Evolutionary conservation across 768 basidiomycete species (phyloP).

Genomic region (Amanita polypyramis): DNA sequence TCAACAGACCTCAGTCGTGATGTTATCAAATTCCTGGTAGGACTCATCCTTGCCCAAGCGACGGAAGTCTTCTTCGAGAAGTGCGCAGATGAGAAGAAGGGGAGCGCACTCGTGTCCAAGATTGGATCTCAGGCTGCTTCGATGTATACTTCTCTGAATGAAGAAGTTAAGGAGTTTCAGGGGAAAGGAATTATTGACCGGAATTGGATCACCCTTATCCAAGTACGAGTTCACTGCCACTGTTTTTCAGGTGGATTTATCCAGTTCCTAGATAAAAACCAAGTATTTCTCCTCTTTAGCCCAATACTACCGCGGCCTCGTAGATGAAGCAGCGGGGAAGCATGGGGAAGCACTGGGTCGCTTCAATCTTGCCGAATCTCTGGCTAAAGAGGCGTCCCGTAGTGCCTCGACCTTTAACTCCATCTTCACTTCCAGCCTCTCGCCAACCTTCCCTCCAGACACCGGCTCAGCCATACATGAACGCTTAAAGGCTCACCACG

Average conservation of each 20-base stretch:
- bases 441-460: slow-evolving; percentile 81
- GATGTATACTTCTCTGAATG: slow-evolving; percentile 74
- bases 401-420: slow-evolving; percentile 59
- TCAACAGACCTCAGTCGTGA: slow-evolving; percentile 91
- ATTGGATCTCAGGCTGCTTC: slow-evolving; percentile 73
- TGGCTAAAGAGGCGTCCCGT: slow-evolving; percentile 77
- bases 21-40: slow-evolving; percentile 86
- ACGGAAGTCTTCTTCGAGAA: slow-evolving; percentile 97
- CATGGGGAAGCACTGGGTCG: slow-evolving; percentile 84
- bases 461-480: slow-evolving; percentile 71
- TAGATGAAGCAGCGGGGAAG: slow-evolving; percentile 64
- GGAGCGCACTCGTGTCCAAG: slow-evolving; percentile 66
- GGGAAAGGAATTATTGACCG: slow-evolving; percentile 93
- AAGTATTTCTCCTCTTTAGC: slow-evolving; percentile 83
- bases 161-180: slow-evolving; percentile 95
- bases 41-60: slow-evolving; percentile 86
- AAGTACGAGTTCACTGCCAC: slow-evolving; percentile 33
- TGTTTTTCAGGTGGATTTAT: slow-evolving; percentile 5
- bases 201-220: slow-evolving; percentile 84
- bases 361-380: slow-evolving; percentile 61
- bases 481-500: slow-evolving; percentile 73
- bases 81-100: slow-evolving; percentile 87
- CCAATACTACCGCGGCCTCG: slow-evolving; percentile 78
- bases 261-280: slow-evolving; percentile 60
- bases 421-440: slow-evolving; percentile 59